Evolutionary conservation across 441 rosid species (phyloP), one percentile per base, ranked within the genome.

Genomic region (Isatis lusitanica): DNA sequence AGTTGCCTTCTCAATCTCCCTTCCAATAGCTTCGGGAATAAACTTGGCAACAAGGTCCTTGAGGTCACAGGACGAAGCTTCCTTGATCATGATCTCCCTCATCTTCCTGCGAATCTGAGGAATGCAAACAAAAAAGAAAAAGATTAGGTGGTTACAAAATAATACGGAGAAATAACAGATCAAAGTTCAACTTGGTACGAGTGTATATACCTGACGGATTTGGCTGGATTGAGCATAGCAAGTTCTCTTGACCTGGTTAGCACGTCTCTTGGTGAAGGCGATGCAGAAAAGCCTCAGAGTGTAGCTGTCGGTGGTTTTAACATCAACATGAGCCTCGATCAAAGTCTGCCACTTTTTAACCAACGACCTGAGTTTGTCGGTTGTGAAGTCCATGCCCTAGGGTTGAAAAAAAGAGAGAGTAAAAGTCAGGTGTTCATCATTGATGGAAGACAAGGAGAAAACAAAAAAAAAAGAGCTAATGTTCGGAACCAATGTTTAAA

Each of bases 311-410:
- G 92, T 88, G 7, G 96, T 88, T 77, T 90, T 90, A 33, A 88
- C 92, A 81, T 90, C 96, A 17, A 88, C 93, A 65, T 85, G 86
- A 39, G 86, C 82, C 81, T 90, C 96, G 26, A 87, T 87, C 83
- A 90, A 67, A 6, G 90, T 88, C 71, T 90, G 92, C 92, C 92
- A 87, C 75, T 85, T 90, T 66, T 82, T 82, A 47, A 88, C 96
- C 88, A 90, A 71, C 1, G 96, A 90, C 86, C 96, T 90, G 60
- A 88, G 60, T 73, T 88, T 90, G 78, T 90, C 96, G 1, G 89
- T 86, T 0, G 96, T 90, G 58, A 90, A 90, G 56, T 85, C 73
- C 96, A 88, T 90, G 13, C 96, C 96, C 96, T 90, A 58, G n/a
- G 47, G 0, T 2, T 13, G 6, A 3, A 30, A 55, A 55, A 7